A percentile compares a stretch with the other conserved stretches of the same genome.
Evolutionary conservation across 495 filamentous ascomycete genomes (phyloP).

Genomic region (Penicillium turbatum): DNA sequence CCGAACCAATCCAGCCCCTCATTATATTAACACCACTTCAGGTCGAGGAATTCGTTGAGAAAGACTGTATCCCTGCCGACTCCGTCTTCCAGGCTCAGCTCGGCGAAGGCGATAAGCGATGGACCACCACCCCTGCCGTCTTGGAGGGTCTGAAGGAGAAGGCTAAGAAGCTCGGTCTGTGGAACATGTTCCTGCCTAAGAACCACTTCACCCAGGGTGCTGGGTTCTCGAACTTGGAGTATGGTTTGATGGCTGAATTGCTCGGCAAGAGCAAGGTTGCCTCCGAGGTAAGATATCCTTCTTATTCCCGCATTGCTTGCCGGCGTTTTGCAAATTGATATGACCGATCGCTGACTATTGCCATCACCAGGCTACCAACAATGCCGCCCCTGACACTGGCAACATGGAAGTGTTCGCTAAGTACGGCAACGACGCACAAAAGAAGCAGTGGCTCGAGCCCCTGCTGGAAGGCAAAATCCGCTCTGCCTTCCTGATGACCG

Average conservation of each 20-base stretch:
- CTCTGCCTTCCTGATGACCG: conserved; percentile 91
- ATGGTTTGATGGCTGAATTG: conserved; percentile 88
- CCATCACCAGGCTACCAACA: conserved; percentile 68
- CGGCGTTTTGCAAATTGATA: not conserved
- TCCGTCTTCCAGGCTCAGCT: conserved; percentile 73
- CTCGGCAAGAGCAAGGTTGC: conserved; percentile 75
- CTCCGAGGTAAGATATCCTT: conserved; percentile 53
- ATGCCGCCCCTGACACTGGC: conserved; percentile 85
- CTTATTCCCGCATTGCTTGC: not conserved
- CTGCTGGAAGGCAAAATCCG: conserved; percentile 82
- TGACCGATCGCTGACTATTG: not conserved
- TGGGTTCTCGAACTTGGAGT: conserved; percentile 86
- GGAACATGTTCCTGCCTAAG: conserved; percentile 97
- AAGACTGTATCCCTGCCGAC: conserved; percentile 88
- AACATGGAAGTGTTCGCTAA: conserved; percentile 97
- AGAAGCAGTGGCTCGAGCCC: conserved; percentile 78
- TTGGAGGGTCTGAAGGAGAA: conserved; percentile 85
- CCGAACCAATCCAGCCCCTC: conserved; percentile 10
- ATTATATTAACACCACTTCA: conserved; percentile 31
- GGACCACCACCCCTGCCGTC: conserved; percentile 72
- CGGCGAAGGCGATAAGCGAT: conserved; percentile 67
- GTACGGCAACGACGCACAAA: conserved; percentile 87
- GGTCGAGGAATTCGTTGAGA: conserved; percentile 94
- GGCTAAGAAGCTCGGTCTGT: conserved; percentile 80
- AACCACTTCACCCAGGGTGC: conserved; percentile 93